phyloP scores from a whole-genome alignment of 805 yeast genomes.

The Cyberlindnera sargentensis region DNA sequence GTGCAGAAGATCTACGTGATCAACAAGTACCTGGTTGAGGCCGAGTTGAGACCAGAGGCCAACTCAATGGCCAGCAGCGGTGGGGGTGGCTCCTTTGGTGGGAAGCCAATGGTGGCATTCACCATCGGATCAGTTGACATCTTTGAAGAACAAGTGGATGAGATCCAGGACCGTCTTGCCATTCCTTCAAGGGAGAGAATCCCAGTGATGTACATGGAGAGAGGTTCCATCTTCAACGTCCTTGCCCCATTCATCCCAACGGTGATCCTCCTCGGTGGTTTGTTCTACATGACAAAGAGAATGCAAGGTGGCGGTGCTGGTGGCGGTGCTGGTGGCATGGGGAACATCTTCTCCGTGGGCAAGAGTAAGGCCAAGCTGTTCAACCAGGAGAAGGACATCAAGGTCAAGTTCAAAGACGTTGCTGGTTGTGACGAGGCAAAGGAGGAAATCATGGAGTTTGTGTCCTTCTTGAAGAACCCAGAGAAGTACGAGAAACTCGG shows the following conservation, averaged over 20 bases:
- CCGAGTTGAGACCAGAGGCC: slow-evolving; percentile 45
- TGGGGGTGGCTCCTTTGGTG: slow-evolving; percentile 22
- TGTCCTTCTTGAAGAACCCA: slow-evolving; percentile 80
- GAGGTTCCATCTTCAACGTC: slow-evolving; percentile 56
- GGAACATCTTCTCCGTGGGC: slow-evolving; percentile 71
- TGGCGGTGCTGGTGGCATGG: slow-evolving; percentile 46
- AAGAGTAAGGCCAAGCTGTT: slow-evolving; percentile 74
- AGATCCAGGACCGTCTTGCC: slow-evolving; percentile 60
- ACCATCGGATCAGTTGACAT: slow-evolving; percentile 84
- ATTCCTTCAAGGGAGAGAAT: slow-evolving; percentile 65
- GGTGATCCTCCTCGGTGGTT: slow-evolving; percentile 71
- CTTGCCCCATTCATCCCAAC: slow-evolving; percentile 76
- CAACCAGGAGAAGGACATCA: slow-evolving; percentile 78
- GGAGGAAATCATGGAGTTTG: slow-evolving; percentile 94
- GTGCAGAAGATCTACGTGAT: slow-evolving; percentile 70
- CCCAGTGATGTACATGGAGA: slow-evolving; percentile 70
- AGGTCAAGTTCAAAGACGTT: slow-evolving; percentile 78
- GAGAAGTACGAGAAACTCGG: slow-evolving; percentile 79
- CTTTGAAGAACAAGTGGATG: slow-evolving; percentile 77
- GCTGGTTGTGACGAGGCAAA: slow-evolving; percentile 96
- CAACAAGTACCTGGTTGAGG: slow-evolving; percentile 67
- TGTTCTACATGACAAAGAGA: slow-evolving; percentile 34
- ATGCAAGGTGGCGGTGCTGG: slow-evolving; percentile 34
- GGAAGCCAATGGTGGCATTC: slow-evolving; percentile 48
- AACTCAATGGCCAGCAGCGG: slow-evolving; percentile 12